phyloP scores from a whole-genome alignment of 306 rosid species.

The Senna siamea region DNA sequence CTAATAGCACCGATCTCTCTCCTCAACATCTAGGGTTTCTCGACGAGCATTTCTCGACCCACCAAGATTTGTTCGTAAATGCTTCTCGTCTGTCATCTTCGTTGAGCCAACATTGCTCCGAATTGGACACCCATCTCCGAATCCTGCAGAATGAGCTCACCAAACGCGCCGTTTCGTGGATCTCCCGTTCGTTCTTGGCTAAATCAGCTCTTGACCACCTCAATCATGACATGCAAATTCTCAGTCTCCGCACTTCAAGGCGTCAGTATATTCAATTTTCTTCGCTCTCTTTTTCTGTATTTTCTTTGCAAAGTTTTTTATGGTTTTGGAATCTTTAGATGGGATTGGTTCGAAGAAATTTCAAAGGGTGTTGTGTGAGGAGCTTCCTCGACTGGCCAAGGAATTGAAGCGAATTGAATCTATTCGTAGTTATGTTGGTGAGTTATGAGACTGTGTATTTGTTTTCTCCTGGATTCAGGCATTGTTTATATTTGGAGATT shows the following conservation, averaged over 20 bases:
- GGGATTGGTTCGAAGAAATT: conserved; percentile 60
- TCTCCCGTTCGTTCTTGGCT: conserved; percentile 54
- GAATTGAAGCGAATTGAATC: conserved; percentile 54
- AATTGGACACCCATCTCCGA: conserved; percentile 46
- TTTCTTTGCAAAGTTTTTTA: neutral
- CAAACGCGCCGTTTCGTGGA: conserved; percentile 61
- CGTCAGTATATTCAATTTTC: conserved; percentile 37
- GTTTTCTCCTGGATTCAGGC: neutral
- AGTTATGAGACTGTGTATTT: conserved; percentile 24
- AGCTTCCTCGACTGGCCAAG: conserved; percentile 59
- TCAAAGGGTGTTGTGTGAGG: conserved; percentile 45
- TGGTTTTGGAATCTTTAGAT: conserved; percentile 32
- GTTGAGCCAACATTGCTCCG: conserved; percentile 46
- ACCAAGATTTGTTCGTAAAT: conserved; percentile 42
- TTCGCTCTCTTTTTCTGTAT: neutral
- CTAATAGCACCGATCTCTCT: conserved; percentile 49
- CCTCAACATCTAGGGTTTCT: conserved; percentile 55
- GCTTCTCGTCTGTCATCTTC: conserved; percentile 46
- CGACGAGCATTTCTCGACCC: conserved; percentile 51
- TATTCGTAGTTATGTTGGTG: conserved; percentile 65
- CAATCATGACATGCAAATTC: conserved; percentile 48
- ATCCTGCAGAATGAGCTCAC: conserved; percentile 34
- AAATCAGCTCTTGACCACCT: conserved; percentile 48
- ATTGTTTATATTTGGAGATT: neutral
- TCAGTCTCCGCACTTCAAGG: conserved; percentile 59